Evolutionary conservation across 2,329 filamentous ascomycete species (phyloP), one percentile per base, ranked within the genome.

Genomic region (Pseudocercospora vitis): DNA sequence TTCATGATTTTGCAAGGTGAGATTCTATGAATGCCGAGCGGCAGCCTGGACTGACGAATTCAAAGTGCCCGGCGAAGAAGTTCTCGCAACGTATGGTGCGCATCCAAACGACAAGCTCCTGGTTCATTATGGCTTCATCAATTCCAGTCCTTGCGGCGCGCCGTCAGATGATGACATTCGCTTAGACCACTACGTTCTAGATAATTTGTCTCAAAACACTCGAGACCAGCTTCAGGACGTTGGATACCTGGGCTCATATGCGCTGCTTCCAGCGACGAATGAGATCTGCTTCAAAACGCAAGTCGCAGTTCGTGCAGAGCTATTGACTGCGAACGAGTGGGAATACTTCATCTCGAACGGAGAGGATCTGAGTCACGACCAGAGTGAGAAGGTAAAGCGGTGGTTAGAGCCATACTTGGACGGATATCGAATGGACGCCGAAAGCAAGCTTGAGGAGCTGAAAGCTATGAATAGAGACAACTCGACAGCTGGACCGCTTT

Each of bases 31-130:
- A 12, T 9, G 5, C 14, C 12, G 14, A 18, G n/a, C 8, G 4
- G 18, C 29, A n/a, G 29, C 23, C n/a, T 7, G 23, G 9, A n/a
- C 51, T 54, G 18, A 57, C 35, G 21, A n/a, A 9, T 2, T 31
- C 14, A 11, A 19, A 62, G 57, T 44, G 32, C 18, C 54, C 12
- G 45, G 50, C 11, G 52, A 55, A 16, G 87, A 91, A 71, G 73
- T 91, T 1, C 81, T 79, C 55, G 82, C 88, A 21, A 83, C 80
- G 23, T 91, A 91, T 63, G 88, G 88, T 2, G 68, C 77, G 1
- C 87, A 91, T 66, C 79, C 79, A 23, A 88, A 89, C 58, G 87
- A 91, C 65, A 87, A 88, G 60, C 71, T 91, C 14, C 77, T 91
- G 2, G 79, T 82, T 0, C 87, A 90, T 70, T 91, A 79, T 52